Conservation (phyloP, 106 monocot species). For the Agapanthus africanus region DNA sequence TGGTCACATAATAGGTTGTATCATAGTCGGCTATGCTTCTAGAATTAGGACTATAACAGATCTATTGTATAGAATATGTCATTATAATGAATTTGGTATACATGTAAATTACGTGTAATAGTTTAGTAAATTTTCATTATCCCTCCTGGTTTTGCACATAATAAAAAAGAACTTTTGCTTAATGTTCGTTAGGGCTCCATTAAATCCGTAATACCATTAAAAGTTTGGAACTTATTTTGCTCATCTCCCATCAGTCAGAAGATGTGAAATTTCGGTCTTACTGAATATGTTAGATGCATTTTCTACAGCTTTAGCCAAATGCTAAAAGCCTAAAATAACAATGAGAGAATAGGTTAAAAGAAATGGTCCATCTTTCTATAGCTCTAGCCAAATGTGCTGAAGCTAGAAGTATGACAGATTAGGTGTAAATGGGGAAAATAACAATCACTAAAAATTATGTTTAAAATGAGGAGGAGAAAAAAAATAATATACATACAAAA, state of each 20-base stretch:
- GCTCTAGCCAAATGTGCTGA: background rate
- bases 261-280: background rate
- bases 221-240: background rate
- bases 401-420: background rate
- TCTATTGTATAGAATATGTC: too few relatives aligned
- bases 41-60: too few relatives aligned
- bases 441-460: too few relatives aligned
- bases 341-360: too few relatives aligned
- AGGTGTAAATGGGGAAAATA: background rate
- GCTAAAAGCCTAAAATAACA: too few relatives aligned
- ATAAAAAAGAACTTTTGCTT: too few relatives aligned
- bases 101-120: background rate
- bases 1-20: too few relatives aligned
- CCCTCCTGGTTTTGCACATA: background rate
- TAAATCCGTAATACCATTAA: background rate
- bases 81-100: background rate
- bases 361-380: background rate
- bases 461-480: too few relatives aligned
- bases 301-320: too few relatives aligned
- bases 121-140: background rate
- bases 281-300: background rate
- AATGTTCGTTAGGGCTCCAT: background rate
- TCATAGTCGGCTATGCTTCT: too few relatives aligned
- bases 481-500: background rate
- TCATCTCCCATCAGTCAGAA: background rate